phyloP scores from a whole-genome alignment of 192 early-diverging fungal species.

The Podochytrium sp. region DNA sequence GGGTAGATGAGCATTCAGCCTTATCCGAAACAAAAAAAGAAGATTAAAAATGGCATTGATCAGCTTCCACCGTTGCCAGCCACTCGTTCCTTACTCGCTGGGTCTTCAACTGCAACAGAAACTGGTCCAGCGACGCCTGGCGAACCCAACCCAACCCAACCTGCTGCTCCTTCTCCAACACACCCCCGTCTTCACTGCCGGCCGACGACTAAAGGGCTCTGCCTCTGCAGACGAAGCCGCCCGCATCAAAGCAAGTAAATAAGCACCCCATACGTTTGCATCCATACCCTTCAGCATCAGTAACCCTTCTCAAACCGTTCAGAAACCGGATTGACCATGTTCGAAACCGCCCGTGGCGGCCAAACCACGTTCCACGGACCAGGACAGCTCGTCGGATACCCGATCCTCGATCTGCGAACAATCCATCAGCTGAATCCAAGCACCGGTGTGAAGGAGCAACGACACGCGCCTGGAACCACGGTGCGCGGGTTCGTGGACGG shows the following conservation, averaged over 20 bases:
- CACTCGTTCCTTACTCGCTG: slow-evolving; percentile 53
- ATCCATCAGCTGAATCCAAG: slow-evolving; percentile 26
- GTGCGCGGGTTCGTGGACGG: slow-evolving; percentile 78
- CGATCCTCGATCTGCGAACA: slow-evolving; percentile 79
- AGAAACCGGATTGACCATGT: slow-evolving; percentile 3
- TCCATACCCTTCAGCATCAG: slow-evolving; percentile 4
- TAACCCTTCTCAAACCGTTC: not conserved
- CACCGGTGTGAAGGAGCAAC: not conserved
- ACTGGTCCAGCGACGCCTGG: slow-evolving; percentile 43
- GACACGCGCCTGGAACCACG: slow-evolving; percentile 49
- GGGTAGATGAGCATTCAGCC: too few species aligned
- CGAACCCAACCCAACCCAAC: slow-evolving; percentile 20
- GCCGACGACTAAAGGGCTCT: slow-evolving; percentile 74
- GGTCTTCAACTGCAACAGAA: slow-evolving; percentile 66
- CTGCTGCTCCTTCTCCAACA: slow-evolving; percentile 69
- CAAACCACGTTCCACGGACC: slow-evolving; percentile 97
- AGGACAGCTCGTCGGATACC: slow-evolving; percentile 95
- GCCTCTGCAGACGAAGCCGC: not conserved
- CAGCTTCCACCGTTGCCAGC: slow-evolving; percentile 1
- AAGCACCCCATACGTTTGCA: not conserved
- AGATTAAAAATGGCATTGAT: not conserved
- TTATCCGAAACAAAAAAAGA: not conserved
- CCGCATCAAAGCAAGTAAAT: not conserved
- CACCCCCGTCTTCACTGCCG: slow-evolving; percentile 89
- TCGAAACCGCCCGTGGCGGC: slow-evolving; percentile 81